phyloP scores from a whole-genome alignment of 2,329 filamentous ascomycete genomes.

The Colletotrichum graminicola region DNA sequence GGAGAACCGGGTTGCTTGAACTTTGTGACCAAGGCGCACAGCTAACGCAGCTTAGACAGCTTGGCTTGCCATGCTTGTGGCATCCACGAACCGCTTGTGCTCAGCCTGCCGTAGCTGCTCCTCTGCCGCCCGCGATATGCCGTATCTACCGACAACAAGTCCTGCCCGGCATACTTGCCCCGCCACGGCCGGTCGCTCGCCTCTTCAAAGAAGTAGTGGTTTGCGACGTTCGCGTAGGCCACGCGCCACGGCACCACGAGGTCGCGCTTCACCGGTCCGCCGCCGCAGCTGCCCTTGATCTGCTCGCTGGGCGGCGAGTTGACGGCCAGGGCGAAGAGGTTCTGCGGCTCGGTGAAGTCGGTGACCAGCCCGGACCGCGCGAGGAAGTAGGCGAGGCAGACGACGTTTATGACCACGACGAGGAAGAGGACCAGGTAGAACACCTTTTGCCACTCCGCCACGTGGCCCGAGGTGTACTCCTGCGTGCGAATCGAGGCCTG shows the following conservation, averaged over 20 bases:
- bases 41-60: not conserved
- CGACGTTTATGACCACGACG: constrained; percentile 75
- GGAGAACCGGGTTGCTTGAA: not conserved
- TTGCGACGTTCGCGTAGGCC: constrained; percentile 52
- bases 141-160: constrained; percentile 25
- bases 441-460: constrained; percentile 68
- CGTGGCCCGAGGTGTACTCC: constrained; percentile 77
- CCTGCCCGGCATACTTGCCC: constrained; percentile 45
- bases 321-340: constrained; percentile 78
- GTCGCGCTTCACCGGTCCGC: constrained; percentile 52
- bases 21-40: not conserved
- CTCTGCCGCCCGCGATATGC: constrained; percentile 35
- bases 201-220: constrained; percentile 60
- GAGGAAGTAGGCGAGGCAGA: constrained; percentile 73
- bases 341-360: constrained; percentile 83
- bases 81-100: constrained; percentile 54
- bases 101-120: constrained; percentile 47
- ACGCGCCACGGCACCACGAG: constrained; percentile 59
- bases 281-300: constrained; percentile 55
- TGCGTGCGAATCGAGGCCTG: constrained; percentile 73
- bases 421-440: constrained; percentile 76
- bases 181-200: constrained; percentile 47
- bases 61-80: constrained; percentile 41
- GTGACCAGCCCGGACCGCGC: constrained; percentile 73
- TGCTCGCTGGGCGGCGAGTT: constrained; percentile 63